Base-by-base conservation (phyloP, 768 basidiomycete species). In the Amanita exitialis region DNA sequence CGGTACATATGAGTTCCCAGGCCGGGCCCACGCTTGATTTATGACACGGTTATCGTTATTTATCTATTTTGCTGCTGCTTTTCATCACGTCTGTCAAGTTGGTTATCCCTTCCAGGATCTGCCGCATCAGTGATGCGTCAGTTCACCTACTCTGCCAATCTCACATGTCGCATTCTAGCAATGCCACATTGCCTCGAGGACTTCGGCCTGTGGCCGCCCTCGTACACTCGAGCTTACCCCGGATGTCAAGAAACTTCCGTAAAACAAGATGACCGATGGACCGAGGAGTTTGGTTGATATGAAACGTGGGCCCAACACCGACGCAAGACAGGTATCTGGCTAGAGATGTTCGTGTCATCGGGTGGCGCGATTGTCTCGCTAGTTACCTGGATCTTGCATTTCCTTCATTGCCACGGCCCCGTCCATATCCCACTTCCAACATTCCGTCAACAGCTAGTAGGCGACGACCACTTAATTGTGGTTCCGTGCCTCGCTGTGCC, bases 401-500 rank as follows among this genome's bases (percentile, higher is more conserved):
- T 69, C 72, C 68, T 71, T 75, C 62, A 56, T 55, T 51, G 61
- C 67, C 62, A 56, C 72, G 67, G 61, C 58, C 59, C 62, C 61
- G 57, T 64, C 75, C 74, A 79, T 75, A 62, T 54, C 71, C 77
- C 71, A 56, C 60, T 69, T 37, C 43, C 34, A 51, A 44, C 78
- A 67, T 62, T 70, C 77, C 81, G 71, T 76, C 66, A 60, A 61
- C 65, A 64, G 65, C 75, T 77, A 80, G 65, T 79, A 78, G 76
- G 77, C 76, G 82, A 83, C 82, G 83, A 85, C 82, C 84, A 78
- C 84, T 86, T 87, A 52, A 65, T 60, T 86, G 86, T 77, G 83
- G 84, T 83, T 79, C 72, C 79, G 82, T 81, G 75, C 76, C 77
- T 83, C 81, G 80, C 73, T 73, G 74, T 71, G 82, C 84, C 84